phyloP scores from a whole-genome alignment of 2,329 filamentous ascomycete genomes.

The Stachybotrys chartarum region DNA sequence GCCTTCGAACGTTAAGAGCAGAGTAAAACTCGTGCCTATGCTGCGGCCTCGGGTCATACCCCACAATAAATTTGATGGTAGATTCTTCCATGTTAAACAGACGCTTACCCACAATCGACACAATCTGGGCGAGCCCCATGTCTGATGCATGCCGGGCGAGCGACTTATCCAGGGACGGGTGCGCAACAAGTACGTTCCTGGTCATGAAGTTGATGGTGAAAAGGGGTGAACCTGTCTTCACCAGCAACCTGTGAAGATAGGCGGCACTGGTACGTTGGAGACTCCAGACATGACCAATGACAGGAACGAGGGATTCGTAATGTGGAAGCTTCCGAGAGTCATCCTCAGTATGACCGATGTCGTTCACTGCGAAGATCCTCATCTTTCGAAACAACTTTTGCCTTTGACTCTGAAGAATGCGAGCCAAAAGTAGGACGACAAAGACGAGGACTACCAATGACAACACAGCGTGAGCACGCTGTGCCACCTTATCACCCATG shows the following conservation, averaged over 20 bases:
- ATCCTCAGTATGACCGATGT: neutral
- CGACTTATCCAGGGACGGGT: slow-evolving; percentile 18
- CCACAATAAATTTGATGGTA: slow-evolving; percentile 15
- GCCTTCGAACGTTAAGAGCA: slow-evolving; percentile 10
- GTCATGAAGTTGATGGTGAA: slow-evolving; percentile 22
- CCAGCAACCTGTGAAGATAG: neutral
- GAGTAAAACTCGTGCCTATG: slow-evolving; percentile 19
- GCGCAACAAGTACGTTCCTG: slow-evolving; percentile 16
- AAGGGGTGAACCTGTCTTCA: slow-evolving; percentile 10
- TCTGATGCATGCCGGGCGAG: slow-evolving; percentile 18
- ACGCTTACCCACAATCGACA: slow-evolving; percentile 19
- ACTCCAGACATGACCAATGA: neutral
- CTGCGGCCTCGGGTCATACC: slow-evolving; percentile 16
- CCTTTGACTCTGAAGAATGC: neutral
- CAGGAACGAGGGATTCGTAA: neutral
- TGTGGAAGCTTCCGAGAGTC: neutral
- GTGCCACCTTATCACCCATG: neutral
- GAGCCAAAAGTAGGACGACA: neutral
- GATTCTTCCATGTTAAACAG: slow-evolving; percentile 16
- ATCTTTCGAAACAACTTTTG: neutral
- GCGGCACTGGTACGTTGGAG: neutral
- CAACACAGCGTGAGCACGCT: neutral
- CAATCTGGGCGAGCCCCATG: slow-evolving; percentile 21
- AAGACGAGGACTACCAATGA: neutral
- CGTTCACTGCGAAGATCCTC: neutral